A percentile compares a stretch with the other conserved stretches of the same genome.
Evolutionary conservation across 768 basidiomycete genomes (phyloP).

Genomic region (Mycena belliarum): DNA sequence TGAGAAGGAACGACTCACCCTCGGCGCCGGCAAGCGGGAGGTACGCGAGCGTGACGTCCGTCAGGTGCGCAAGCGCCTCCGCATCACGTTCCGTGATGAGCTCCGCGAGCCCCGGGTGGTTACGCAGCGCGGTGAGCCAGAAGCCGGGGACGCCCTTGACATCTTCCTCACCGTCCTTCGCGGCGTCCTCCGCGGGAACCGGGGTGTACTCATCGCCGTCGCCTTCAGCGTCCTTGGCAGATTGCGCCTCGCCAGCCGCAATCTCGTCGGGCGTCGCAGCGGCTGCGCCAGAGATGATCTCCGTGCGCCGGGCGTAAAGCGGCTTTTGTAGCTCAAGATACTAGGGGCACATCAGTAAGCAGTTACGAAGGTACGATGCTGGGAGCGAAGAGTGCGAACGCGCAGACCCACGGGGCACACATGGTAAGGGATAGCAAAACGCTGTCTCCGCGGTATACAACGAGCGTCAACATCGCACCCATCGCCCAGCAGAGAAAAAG

Average conservation of each 20-base stretch:
- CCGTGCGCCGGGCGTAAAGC: constrained; percentile 82
- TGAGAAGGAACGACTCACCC: constrained; percentile 4
- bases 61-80: constrained; percentile 78
- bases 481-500: background rate
- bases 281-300: constrained; percentile 77
- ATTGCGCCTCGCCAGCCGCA: constrained; percentile 72
- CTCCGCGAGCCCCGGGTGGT: constrained; percentile 83
- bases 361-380: background rate
- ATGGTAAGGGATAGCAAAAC: too few species aligned
- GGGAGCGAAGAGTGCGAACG: too few species aligned
- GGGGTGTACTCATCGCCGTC: constrained; percentile 70
- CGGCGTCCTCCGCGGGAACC: constrained; percentile 39
- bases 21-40: constrained; percentile 34
- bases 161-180: background rate
- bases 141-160: constrained; percentile 80
- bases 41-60: constrained; percentile 81
- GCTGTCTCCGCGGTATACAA: too few species aligned
- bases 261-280: constrained; percentile 82
- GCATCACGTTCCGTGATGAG: constrained; percentile 94
- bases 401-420: too few species aligned
- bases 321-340: constrained; percentile 80
- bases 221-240: constrained; percentile 75
- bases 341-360: constrained; percentile 33
- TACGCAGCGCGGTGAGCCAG: constrained; percentile 96
- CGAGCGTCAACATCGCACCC: background rate